Evolutionary conservation across 176 grass and related monocot species (phyloP), one percentile per base, ranked within the genome.

Genomic region (Eragrostis curvula): DNA sequence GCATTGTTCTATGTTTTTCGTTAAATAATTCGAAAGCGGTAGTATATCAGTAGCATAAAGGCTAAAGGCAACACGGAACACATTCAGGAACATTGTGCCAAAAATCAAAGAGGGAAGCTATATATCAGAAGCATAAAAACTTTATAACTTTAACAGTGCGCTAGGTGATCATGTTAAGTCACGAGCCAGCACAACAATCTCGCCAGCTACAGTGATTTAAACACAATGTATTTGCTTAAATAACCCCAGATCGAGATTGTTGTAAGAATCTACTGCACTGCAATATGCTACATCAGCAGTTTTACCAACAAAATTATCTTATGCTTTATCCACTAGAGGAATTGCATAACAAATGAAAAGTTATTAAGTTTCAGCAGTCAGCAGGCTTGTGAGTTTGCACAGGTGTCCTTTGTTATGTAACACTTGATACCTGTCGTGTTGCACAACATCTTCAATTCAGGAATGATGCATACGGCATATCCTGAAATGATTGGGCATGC

Each of bases 11-110:
- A n/a, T 30, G 11, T 12, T 8, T 75, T 40, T 48, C 41, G 66
- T 66, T 51, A 25, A 86, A 86, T 66, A 79, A 45, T 80, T 72
- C 84, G 46, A 60, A 48, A 45, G 42, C 44, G 20, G n/a, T 8
- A 15, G n/a, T 73, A 79, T 56, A 39, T 27, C 68, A 69, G 28
- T 39, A 62, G 44, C 30, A 68, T 25, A 68, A 68, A 53, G 21
- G 39, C 17, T 40, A 72, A 66, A 79, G 47, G 64, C 44, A 79
- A 72, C 59, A 79, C 27, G 18, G 58, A 74, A 47, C 47, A 73
- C 44, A 73, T 47, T 57, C 10, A 4, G 17, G 25, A 69, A 79
- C 29, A 29, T 36, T 3, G 45, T 74, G 16, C 52, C 68, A 73
- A 65, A 85, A 36, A 55, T 71, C 11, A 66, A 73, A 86, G 63